A percentile compares a stretch with the other conserved stretches of the same genome.
Evolutionary conservation across 106 monocot species (phyloP).

Genomic region (Dioscorea dumetorum): DNA sequence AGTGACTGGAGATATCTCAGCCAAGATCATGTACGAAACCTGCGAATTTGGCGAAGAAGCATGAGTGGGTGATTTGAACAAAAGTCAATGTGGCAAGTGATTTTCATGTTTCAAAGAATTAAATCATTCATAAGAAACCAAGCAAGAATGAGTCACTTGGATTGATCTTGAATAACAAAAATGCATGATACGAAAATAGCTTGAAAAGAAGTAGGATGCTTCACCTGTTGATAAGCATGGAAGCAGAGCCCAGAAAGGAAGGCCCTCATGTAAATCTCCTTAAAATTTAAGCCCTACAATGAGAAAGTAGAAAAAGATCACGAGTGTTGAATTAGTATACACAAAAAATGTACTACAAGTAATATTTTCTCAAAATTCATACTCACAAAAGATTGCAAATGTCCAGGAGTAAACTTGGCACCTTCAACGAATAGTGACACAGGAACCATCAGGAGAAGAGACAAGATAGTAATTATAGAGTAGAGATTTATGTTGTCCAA

Average conservation of each 20-base stretch:
- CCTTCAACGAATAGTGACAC: constrained; percentile 61
- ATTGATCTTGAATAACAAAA: too few species aligned
- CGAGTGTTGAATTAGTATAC: too few species aligned
- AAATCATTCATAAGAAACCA: too few species aligned
- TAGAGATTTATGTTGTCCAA: constrained; percentile 94
- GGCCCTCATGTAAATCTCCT: constrained; percentile 51
- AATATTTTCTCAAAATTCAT: constrained; percentile 3
- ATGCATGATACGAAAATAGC: not conserved
- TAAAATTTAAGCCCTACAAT: constrained; percentile 65
- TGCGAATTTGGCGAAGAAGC: constrained; percentile 6
- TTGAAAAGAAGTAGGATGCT: not conserved
- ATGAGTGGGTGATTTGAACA: too few species aligned
- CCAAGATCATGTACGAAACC: constrained; percentile 62
- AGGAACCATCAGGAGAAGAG: constrained; percentile 56
- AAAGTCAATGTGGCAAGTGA: too few species aligned
- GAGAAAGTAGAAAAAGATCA: too few species aligned
- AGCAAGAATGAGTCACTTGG: too few species aligned
- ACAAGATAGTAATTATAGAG: constrained; percentile 89
- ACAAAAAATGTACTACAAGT: not conserved
- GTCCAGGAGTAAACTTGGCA: constrained; percentile 68
- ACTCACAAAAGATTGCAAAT: constrained; percentile 71
- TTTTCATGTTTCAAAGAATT: too few species aligned
- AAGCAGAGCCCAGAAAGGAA: constrained; percentile 66
- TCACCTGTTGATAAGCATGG: constrained; percentile 93
- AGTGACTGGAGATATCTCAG: constrained; percentile 50